phyloP scores from a whole-genome alignment of 768 basidiomycete genomes.

The Paxillus ammoniavirescens region DNA sequence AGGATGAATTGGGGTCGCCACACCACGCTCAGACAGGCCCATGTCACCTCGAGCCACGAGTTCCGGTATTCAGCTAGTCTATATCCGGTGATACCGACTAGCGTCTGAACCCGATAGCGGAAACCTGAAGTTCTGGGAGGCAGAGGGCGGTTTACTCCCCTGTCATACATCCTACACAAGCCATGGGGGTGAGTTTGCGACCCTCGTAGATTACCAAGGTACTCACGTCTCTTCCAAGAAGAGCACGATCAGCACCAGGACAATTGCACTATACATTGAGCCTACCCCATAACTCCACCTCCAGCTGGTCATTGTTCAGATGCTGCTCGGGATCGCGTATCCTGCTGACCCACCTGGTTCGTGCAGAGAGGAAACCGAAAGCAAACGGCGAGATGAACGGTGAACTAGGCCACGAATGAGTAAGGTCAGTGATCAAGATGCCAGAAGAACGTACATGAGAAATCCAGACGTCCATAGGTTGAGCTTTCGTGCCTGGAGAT shows the following conservation, averaged over 20 bases:
- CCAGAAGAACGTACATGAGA: slow-evolving; percentile 46
- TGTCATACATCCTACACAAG: slow-evolving; percentile 44
- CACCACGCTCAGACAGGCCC: slow-evolving; percentile 37
- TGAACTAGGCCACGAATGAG: slow-evolving; percentile 28
- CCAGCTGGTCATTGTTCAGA: slow-evolving; percentile 32
- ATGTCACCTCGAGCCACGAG: slow-evolving; percentile 35
- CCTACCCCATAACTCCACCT: slow-evolving; percentile 55
- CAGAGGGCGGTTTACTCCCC: slow-evolving; percentile 35
- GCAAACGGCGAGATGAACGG: slow-evolving; percentile 29
- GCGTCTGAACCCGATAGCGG: slow-evolving; percentile 42
- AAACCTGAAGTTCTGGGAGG: slow-evolving; percentile 29
- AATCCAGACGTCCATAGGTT: slow-evolving; percentile 56
- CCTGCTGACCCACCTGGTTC: slow-evolving; percentile 19
- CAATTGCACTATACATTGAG: slow-evolving; percentile 44
- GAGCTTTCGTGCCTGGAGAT: slow-evolving; percentile 50
- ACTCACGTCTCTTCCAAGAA: slow-evolving; percentile 52
- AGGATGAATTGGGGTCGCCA: slow-evolving; percentile 51
- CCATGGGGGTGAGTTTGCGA: slow-evolving; percentile 1
- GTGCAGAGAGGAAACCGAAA: slow-evolving; percentile 29
- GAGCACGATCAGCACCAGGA: slow-evolving; percentile 44
- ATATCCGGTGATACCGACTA: slow-evolving; percentile 47
- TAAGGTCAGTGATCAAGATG: slow-evolving; percentile 27
- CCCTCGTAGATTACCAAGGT: background rate
- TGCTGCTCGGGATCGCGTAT: too few species aligned
- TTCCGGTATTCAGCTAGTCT: slow-evolving; percentile 46